These are phyloP conservation scores for Aspergillus cavernicola DNA, from an alignment of 495 filamentous ascomycete species.

Conservation along the genomic window DNA sequence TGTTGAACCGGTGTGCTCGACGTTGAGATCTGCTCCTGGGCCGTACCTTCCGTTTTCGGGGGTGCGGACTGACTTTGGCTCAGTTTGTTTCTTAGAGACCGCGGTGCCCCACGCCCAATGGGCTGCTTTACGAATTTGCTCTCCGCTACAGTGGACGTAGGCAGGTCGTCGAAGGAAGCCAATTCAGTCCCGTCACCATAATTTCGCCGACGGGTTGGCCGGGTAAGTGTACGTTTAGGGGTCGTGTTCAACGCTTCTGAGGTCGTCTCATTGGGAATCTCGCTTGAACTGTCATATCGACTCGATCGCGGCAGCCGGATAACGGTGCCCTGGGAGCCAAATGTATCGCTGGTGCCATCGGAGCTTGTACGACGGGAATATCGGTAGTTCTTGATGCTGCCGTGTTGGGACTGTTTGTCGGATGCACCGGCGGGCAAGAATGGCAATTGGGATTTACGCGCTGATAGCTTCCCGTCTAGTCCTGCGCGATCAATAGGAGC, in stretches of 20 bases:
- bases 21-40: conserved; percentile 56
- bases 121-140: conserved; percentile 80
- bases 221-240: conserved; percentile 63
- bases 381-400: conserved; percentile 65
- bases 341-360: conserved; percentile 52
- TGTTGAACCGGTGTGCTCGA: conserved; percentile 39
- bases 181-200: conserved; percentile 93
- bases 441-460: conserved; percentile 61
- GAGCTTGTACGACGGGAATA: conserved; percentile 73
- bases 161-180: conserved; percentile 90
- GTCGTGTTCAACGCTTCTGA: conserved; percentile 46
- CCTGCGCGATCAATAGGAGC: conserved; percentile 64
- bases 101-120: conserved; percentile 63
- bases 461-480: conserved; percentile 50
- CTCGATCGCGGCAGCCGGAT: conserved; percentile 48
- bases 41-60: conserved; percentile 44
- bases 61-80: conserved; percentile 48
- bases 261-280: conserved; percentile 36
- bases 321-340: conserved; percentile 40
- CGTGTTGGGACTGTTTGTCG: conserved; percentile 72
- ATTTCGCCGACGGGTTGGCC: conserved; percentile 67
- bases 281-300: conserved; percentile 42
- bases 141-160: conserved; percentile 79
- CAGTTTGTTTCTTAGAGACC: conserved; percentile 57
- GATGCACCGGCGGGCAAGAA: conserved; percentile 79